Conservation (phyloP, 1,139 yeast genomes). For the Suhomyces guaymorum region DNA sequence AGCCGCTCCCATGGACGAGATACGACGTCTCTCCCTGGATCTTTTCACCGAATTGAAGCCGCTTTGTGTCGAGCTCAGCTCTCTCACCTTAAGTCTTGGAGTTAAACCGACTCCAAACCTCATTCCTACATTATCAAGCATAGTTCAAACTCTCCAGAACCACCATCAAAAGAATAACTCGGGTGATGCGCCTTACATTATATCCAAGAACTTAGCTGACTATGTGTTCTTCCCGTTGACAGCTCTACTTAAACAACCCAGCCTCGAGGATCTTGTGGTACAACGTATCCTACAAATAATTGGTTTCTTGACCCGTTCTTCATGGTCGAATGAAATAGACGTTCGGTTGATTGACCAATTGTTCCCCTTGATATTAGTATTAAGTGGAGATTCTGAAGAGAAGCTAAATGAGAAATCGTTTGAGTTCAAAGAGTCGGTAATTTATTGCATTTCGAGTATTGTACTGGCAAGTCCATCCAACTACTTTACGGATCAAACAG, state of each 20-base stretch:
- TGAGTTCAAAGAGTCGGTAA: slow-evolving; percentile 24
- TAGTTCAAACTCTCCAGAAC: slow-evolving; percentile 1
- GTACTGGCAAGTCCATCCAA: slow-evolving; percentile 21
- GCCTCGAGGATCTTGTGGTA: slow-evolving; percentile 23
- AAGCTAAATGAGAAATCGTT: slow-evolving; percentile 8
- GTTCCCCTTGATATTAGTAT: slow-evolving; percentile 34
- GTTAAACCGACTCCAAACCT: slow-evolving; percentile 14
- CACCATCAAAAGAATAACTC: slow-evolving; percentile 10
- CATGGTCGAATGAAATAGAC: slow-evolving; percentile 36
- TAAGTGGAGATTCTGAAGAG: slow-evolving; percentile 17
- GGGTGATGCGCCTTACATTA: slow-evolving; percentile 19
- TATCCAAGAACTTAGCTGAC: slow-evolving; percentile 40
- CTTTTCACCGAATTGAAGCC: slow-evolving; percentile 37
- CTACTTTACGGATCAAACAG: slow-evolving; percentile 21
- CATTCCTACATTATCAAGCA: slow-evolving; percentile 11
- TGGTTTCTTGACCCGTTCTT: slow-evolving; percentile 27
- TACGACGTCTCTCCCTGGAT: slow-evolving; percentile 25
- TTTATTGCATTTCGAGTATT: slow-evolving; percentile 21
- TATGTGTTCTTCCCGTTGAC: slow-evolving; percentile 46
- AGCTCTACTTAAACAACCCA: slow-evolving; percentile 31
- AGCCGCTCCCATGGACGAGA: slow-evolving; percentile 1
- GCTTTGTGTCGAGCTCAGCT: slow-evolving; percentile 34
- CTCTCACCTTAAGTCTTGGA: slow-evolving; percentile 17
- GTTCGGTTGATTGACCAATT: slow-evolving; percentile 36
- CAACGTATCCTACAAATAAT: slow-evolving; percentile 30